A percentile compares a stretch with the other conserved stretches of the same genome.
Evolutionary conservation across 2,329 filamentous ascomycete species (phyloP).

Genomic region (Fusarium nisikadoi): DNA sequence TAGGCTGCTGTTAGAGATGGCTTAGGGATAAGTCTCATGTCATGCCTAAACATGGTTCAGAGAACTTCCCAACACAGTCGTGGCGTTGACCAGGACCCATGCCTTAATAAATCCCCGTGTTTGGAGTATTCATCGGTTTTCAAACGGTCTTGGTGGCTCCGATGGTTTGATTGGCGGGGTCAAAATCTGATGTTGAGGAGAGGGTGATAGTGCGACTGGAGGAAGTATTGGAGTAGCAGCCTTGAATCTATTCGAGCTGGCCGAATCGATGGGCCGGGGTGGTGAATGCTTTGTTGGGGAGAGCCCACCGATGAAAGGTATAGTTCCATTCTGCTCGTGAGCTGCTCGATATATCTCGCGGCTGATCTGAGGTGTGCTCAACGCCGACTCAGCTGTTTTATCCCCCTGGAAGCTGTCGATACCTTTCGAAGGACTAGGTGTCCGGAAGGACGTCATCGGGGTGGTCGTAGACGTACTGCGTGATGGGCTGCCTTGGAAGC

Average conservation of each 20-base stretch:
- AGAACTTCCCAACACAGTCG: slow-evolving; percentile 4
- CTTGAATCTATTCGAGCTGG: slow-evolving; percentile 44
- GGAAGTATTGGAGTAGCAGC: slow-evolving; percentile 62
- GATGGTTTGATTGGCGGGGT: slow-evolving; percentile 67
- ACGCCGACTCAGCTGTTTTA: slow-evolving; percentile 39
- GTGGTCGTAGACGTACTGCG: slow-evolving; percentile 19
- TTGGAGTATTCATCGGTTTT: slow-evolving; percentile 29
- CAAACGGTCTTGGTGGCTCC: slow-evolving; percentile 34
- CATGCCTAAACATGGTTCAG: neutral
- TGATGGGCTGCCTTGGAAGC: slow-evolving; percentile 22
- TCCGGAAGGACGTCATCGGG: slow-evolving; percentile 35
- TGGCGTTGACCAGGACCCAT: slow-evolving; percentile 18
- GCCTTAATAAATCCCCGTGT: slow-evolving; percentile 9
- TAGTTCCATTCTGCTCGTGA: slow-evolving; percentile 49
- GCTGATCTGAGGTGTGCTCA: slow-evolving; percentile 45
- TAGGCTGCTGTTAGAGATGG: neutral
- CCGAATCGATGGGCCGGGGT: slow-evolving; percentile 48
- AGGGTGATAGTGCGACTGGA: slow-evolving; percentile 68
- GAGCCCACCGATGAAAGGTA: slow-evolving; percentile 57
- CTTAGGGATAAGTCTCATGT: neutral
- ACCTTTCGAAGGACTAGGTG: slow-evolving; percentile 40
- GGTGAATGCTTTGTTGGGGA: slow-evolving; percentile 66
- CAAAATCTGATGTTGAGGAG: slow-evolving; percentile 65
- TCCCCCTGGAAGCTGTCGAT: slow-evolving; percentile 39
- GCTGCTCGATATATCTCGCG: slow-evolving; percentile 44